Evolutionary conservation across 805 yeast genomes (phyloP).

Genomic region (Hanseniaspora lachancei): DNA sequence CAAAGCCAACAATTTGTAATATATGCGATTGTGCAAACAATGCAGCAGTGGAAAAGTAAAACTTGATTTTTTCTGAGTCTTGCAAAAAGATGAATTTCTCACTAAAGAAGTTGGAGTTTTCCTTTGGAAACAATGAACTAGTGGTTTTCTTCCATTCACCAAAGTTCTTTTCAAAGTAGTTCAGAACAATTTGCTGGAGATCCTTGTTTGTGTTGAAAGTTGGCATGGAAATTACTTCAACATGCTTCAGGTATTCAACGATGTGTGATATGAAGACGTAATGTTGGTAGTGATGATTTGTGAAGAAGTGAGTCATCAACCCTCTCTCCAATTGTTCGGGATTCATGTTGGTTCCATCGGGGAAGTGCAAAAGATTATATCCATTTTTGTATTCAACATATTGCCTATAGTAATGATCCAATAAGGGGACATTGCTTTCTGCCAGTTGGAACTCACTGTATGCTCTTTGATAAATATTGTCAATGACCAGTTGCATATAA

Average conservation of each 20-base stretch:
- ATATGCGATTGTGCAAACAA: constrained; percentile 66
- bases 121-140: constrained; percentile 32
- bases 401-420: constrained; percentile 10
- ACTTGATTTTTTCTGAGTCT: constrained; percentile 33
- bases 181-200: constrained; percentile 45
- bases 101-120: constrained; percentile 50
- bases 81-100: constrained; percentile 30
- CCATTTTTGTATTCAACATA: constrained; percentile 5
- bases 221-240: constrained; percentile 53
- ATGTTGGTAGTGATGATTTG: constrained; percentile 14
- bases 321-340: constrained; percentile 12
- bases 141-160: constrained; percentile 31
- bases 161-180: constrained; percentile 48
- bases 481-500: constrained; percentile 63
- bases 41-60: constrained; percentile 67
- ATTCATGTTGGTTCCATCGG: constrained; percentile 8
- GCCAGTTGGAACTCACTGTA: constrained; percentile 29
- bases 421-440: constrained; percentile 16
- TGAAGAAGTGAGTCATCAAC: constrained; percentile 7
- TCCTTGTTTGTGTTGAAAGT: constrained; percentile 42
- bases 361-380: not conserved
- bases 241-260: constrained; percentile 37
- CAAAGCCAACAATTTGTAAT: constrained; percentile 64
- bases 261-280: constrained; percentile 18
- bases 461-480: constrained; percentile 52